Evolutionary conservation across 2,329 filamentous ascomycete species (phyloP).

Genomic region (Ophioceras dolichostomum): DNA sequence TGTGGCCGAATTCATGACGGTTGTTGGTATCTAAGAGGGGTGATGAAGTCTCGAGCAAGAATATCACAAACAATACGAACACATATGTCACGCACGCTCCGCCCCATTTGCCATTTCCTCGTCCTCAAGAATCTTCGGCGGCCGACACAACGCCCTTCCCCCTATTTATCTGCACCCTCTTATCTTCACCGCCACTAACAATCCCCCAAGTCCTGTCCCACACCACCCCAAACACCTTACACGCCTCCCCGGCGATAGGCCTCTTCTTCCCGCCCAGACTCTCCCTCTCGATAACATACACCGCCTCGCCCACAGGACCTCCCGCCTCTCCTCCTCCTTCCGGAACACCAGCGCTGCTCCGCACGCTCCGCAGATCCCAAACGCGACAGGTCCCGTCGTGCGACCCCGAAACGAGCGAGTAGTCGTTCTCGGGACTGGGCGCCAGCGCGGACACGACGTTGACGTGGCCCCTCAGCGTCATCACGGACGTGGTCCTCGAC

Average conservation of each 20-base stretch:
- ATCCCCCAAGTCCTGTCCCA: conserved; percentile 86
- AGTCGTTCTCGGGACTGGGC: conserved; percentile 51
- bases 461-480: conserved; percentile 84
- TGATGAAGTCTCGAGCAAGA: no score
- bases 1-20: no score
- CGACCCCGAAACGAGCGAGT: conserved; percentile 77
- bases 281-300: conserved; percentile 67
- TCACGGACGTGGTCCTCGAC: conserved; percentile 63
- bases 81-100: no score
- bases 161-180: conserved; percentile 82
- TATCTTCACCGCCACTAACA: conserved; percentile 86
- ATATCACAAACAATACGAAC: no score
- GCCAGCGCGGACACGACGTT: conserved; percentile 51
- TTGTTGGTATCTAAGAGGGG: no score
- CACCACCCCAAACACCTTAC: conserved; percentile 78
- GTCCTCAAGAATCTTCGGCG: no score
- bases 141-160: conserved; percentile 40
- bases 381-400: conserved; percentile 88
- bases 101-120: no score
- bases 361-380: conserved; percentile 76
- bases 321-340: conserved; percentile 46
- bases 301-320: conserved; percentile 55
- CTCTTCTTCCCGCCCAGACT: conserved; percentile 53
- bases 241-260: conserved; percentile 62
- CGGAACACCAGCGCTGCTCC: conserved; percentile 35